phyloP scores from a whole-genome alignment of 306 rosid genomes.

The Begonia loranthoides region DNA sequence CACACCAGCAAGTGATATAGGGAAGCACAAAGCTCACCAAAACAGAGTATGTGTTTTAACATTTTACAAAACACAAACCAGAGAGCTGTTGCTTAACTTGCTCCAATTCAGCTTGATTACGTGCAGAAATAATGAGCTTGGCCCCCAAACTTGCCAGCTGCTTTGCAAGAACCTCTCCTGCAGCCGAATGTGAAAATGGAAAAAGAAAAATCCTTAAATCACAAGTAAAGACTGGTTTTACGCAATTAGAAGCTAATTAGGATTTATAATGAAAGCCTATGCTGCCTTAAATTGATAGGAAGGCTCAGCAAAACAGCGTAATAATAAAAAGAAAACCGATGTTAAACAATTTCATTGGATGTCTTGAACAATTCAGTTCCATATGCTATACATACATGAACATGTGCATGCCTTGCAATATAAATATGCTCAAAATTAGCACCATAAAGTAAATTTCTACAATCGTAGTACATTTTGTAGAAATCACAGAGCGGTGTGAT shows the following conservation, averaged over 20 bases:
- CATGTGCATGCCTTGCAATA: too few relatives aligned
- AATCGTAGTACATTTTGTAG: too few relatives aligned
- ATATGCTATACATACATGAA: too few relatives aligned
- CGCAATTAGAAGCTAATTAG: neutral
- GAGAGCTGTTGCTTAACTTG: slow-evolving; percentile 55
- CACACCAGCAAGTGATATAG: slow-evolving; percentile 12
- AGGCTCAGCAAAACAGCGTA: too few relatives aligned
- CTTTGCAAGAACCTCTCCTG: slow-evolving; percentile 81
- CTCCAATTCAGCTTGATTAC: slow-evolving; percentile 73
- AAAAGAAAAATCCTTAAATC: neutral
- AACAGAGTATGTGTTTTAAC: neutral
- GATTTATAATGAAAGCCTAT: too few relatives aligned
- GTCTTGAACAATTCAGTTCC: too few relatives aligned
- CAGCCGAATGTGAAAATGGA: slow-evolving; percentile 7
- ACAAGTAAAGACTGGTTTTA: neutral
- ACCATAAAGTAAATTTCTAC: too few relatives aligned
- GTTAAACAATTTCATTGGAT: too few relatives aligned
- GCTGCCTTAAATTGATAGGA: too few relatives aligned
- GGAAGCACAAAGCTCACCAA: slow-evolving; percentile 3
- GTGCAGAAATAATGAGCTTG: slow-evolving; percentile 79
- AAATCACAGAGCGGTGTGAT: too few relatives aligned
- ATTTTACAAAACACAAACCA: slow-evolving; percentile 32
- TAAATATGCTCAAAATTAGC: too few relatives aligned
- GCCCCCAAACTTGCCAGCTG: slow-evolving; percentile 87
- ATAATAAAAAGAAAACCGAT: too few relatives aligned